These are phyloP conservation scores for Backusella parvicylindrica DNA, from an alignment of 192 early-diverging fungal species.

Conservation along the genomic window DNA sequence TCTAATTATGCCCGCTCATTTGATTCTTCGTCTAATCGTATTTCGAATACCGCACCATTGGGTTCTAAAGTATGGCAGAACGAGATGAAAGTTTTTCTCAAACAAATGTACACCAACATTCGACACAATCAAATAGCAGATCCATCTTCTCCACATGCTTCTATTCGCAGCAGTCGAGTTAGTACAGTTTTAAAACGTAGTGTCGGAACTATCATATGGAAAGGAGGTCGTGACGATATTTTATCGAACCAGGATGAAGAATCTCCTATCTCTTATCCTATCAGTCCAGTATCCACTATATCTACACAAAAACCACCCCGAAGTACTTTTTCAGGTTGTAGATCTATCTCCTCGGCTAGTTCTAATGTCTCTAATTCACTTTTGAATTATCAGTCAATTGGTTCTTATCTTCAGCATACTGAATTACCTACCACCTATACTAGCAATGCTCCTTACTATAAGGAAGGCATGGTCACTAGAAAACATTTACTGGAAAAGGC, in stretches of 20 bases:
- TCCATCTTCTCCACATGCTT: not conserved
- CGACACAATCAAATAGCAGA: conserved; percentile 26
- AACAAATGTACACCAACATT: conserved; percentile 34
- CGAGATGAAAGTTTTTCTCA: conserved; percentile 13
- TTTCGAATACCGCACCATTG: not conserved
- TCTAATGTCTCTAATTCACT: not conserved
- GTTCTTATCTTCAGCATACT: conserved; percentile 12
- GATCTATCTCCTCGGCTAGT: not conserved
- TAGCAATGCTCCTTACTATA: conserved; percentile 38
- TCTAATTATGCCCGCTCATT: not conserved
- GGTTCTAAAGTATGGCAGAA: conserved; percentile 12
- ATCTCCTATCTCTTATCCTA: not conserved
- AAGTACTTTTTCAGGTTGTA: not conserved
- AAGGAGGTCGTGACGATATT: conserved; percentile 1
- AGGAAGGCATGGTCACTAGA: conserved; percentile 79
- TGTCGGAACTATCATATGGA: conserved; percentile 27
- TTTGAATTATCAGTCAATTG: not conserved
- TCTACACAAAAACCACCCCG: not conserved
- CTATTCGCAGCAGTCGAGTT: not conserved
- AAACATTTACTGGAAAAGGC: conserved; percentile 81
- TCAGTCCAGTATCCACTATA: not conserved
- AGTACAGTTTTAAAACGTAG: conserved; percentile 21
- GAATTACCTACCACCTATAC: conserved; percentile 18
- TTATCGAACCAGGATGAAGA: not conserved
- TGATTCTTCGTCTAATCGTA: not conserved